These are phyloP conservation scores for Glutinoglossum americanum DNA, from an alignment of 495 filamentous ascomycete genomes.

Conservation along the genomic window DNA sequence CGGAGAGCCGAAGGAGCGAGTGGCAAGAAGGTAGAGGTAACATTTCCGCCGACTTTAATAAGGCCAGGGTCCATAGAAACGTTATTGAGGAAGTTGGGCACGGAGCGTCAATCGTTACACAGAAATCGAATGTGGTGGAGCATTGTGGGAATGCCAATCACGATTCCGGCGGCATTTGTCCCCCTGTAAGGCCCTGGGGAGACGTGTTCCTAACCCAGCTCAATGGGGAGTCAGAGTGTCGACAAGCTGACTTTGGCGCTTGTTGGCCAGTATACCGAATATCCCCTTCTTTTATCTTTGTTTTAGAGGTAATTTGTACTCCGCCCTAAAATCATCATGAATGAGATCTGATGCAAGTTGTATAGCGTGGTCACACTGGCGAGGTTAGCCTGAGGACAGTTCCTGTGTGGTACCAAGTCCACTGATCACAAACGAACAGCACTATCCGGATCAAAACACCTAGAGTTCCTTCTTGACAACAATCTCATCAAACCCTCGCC, in stretches of 20 bases:
- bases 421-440: constrained; percentile 23
- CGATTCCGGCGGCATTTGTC: constrained; percentile 56
- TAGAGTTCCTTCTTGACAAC: constrained; percentile 57
- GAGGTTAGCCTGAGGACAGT: constrained; percentile 22
- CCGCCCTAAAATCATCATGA: background rate
- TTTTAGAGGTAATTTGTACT: constrained; percentile 34
- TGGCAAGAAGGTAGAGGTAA: constrained; percentile 42
- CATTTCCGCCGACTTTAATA: constrained; percentile 54
- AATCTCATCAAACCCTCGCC: constrained; percentile 41
- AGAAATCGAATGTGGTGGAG: constrained; percentile 56
- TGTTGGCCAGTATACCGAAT: constrained; percentile 50
- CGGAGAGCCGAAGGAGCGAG: constrained; percentile 1
- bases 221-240: background rate
- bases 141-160: constrained; percentile 63
- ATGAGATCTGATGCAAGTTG: background rate
- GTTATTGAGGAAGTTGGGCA: constrained; percentile 42
- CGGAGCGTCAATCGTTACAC: constrained; percentile 64
- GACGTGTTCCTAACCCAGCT: background rate
- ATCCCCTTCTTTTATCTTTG: constrained; percentile 93
- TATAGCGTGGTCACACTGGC: constrained; percentile 37
- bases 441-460: constrained; percentile 60
- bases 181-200: constrained; percentile 46
- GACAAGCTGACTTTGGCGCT: background rate
- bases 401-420: background rate
- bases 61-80: constrained; percentile 32